Evolutionary conservation across 2,329 filamentous ascomycete genomes (phyloP), one percentile per base, ranked within the genome.

Genomic region (Pestalotiopsis sp.): DNA sequence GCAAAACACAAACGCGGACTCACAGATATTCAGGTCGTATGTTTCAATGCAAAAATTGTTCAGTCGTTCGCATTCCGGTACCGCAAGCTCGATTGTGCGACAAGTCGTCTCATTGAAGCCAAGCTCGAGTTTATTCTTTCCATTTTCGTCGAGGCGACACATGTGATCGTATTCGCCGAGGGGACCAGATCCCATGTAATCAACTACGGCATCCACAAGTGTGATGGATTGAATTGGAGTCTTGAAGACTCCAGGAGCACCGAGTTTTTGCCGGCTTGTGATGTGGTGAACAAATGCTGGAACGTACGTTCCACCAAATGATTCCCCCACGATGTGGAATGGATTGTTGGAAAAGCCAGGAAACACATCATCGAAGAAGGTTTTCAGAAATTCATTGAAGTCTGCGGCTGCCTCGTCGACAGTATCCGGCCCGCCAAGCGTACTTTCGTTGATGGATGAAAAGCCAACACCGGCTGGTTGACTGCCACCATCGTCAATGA

Each of bases 251-350:
- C 52, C 70, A 13, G 68, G 65, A 3, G 67, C 65, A 13, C 66
- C 65, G 36, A 62, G 14, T 23, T 72, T 58, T 31, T 71, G 70
- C 45, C 66, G 66, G 55, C 66, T 62, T 17, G 45, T 55, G 27
- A 70, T 69, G 38, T 68, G 68, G n/a, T 70, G 58, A n/a, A 69
- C 65, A 52, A 72, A 72, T 3, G 36, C 64, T n/a, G 71, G 72
- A 6, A 74, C 67, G 67, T 74, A 74, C 25, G 71, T 68, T 4
- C 72, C 72, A 1, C 58, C 72, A 58, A 73, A 73, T 12, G 72
- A 73, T 64, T 74, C 72, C 20, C 72, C 72, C 3, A 69, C 59
- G 3, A 74, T 67, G 60, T 71, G 71, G 59, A 73, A 70, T 2
- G 68, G 59, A n/a, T 64, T 57, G 17, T 68, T 57, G 12, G 69